Conservation (phyloP, 768 basidiomycete species). For the Mycena rosella region DNA sequence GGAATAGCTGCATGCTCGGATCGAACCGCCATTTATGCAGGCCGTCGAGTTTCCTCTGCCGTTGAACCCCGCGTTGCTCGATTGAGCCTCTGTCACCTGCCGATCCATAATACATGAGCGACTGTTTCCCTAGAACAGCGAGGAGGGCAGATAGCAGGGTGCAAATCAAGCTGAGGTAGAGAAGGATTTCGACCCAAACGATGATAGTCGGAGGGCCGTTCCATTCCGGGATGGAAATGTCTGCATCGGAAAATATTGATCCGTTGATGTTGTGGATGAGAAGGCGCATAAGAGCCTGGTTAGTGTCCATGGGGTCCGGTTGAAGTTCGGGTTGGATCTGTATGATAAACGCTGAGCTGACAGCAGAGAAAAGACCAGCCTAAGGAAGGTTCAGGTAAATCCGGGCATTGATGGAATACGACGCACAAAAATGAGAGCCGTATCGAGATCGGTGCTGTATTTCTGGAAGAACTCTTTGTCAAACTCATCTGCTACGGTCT, state of each 20-base stretch:
- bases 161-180: not conserved
- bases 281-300: not conserved
- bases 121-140: not conserved
- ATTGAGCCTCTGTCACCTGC: not conserved
- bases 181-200: not conserved
- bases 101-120: not conserved
- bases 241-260: not conserved
- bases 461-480: not conserved
- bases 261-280: not conserved
- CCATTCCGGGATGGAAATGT: not conserved
- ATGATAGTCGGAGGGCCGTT: not conserved
- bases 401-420: not conserved
- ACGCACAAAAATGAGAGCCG: not conserved
- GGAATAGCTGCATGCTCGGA: not conserved
- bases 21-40: not conserved
- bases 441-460: not conserved
- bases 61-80: not conserved
- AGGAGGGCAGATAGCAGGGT: not conserved
- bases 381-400: not conserved
- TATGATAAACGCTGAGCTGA: not conserved
- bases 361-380: slow-evolving; percentile 1
- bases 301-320: not conserved
- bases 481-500: not conserved
- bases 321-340: not conserved
- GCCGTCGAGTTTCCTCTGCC: not conserved